Evolutionary conservation across 2,329 filamentous ascomycete genomes (phyloP), one percentile per base, ranked within the genome.

Genomic region (Plenodomus biglobosus): DNA sequence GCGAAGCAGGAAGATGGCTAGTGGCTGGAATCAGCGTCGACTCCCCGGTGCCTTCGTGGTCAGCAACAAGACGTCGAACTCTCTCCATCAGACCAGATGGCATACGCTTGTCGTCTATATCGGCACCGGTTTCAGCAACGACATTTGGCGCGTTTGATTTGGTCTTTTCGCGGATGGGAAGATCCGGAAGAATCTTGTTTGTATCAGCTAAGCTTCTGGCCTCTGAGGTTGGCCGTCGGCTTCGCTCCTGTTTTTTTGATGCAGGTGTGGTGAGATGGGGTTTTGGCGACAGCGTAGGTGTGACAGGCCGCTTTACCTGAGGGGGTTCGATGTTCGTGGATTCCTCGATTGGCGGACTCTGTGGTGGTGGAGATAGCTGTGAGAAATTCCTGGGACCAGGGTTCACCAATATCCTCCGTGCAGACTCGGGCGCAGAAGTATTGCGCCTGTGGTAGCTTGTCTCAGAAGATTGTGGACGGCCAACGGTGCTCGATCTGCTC

Each of bases 351-450:
- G 38, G 60, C 32, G 61, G 62, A 36, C 58, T 68, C 18, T 54
- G 46, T 1, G 62, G 57, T 11, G 64, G 58, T 3, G 57, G 59
- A 4, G 57, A 59, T 2, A 62, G n/a, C 30, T 65, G 55, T 2
- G 59, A 52, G 19, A 62, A 61, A 18, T 54, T 55, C 19, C 56
- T 52, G 8, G 56, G 55, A 19, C 48, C 51, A 1, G 53, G 42
- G 16, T 57, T 46, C 7, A 48, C 46, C 3, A 39, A 41, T 15
- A 27, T 40, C 8, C 50, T 53, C 10, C 44, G 55, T 13, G 50
- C 47, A 18, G 65, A 27, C 44, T 70, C 68, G 1, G 69, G 69
- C 4, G 68, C 69, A 10, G 69, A 72, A 8, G 61, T 59, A n/a
- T 68, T 61, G 17, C 69, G 66, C 48, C 63, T 68, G 41, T 67